Conservation (phyloP, 2,329 filamentous ascomycete species). For the Penicillium polonicum region DNA sequence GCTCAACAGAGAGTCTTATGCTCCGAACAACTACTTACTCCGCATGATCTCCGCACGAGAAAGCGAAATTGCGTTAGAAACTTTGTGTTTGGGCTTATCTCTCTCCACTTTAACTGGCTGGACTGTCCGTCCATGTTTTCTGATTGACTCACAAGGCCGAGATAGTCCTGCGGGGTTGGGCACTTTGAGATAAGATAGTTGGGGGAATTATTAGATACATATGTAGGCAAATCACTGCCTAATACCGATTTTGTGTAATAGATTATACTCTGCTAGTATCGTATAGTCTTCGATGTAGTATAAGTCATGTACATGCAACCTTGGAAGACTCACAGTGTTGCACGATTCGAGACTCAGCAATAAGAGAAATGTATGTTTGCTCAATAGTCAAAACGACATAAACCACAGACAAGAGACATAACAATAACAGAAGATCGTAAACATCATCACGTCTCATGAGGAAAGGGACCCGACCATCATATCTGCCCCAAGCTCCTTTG, state of each 20-base stretch:
- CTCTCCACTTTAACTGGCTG: constrained; percentile 11
- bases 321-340: background rate
- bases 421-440: constrained; percentile 2
- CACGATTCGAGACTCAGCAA: background rate
- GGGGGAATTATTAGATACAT: background rate
- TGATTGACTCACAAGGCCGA: constrained; percentile 1
- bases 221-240: background rate
- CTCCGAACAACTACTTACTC: background rate
- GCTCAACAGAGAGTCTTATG: background rate
- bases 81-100: background rate
- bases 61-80: background rate
- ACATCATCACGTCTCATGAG: background rate
- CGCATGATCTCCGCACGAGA: constrained; percentile 12
- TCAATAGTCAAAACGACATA: background rate
- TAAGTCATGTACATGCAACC: background rate
- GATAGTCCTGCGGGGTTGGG: constrained; percentile 1
- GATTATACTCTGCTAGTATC: background rate
- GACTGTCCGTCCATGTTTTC: constrained; percentile 4
- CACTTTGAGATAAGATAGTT: background rate
- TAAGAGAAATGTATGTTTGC: background rate
- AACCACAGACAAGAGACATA: background rate
- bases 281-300: background rate
- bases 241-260: background rate
- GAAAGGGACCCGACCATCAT: constrained; percentile 7
- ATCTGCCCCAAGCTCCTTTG: constrained; percentile 8